Evolutionary conservation across 1,284 basidiomycete genomes (phyloP), one percentile per base, ranked within the genome.

Genomic region (Ceratobasidium sp.): DNA sequence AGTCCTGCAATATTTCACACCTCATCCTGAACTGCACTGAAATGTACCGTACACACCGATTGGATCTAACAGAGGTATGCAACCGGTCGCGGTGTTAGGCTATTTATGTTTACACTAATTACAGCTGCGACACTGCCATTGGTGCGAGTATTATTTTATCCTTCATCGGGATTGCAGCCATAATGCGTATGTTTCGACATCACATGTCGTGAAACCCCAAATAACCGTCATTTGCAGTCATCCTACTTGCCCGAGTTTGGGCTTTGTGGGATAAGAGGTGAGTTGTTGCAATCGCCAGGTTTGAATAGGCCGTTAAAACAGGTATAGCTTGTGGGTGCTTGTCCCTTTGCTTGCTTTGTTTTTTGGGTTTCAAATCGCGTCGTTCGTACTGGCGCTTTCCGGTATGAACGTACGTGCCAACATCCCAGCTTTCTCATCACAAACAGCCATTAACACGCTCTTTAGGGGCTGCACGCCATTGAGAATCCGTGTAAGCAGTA

Each of bases 191-290:
- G 56, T 57, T 19, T 22, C 19, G 22, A 14, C 17, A 2, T 33
- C 33, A 33, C 15, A 14, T 17, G 6, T 41, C 36, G 11, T 41
- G 11, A 11, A 11, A 41, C 27, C 3, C 31, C 29, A 33, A 57
- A 57, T 19, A 57, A 15, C 14, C 2, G 15, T 29, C 14, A 17
- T 17, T 17, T 33, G 56, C 15, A 57, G 56, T 57, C 36, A 19
- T 57, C 3, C 19, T 57, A 57, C 56, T 57, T 17, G n/a, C 33
- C n/a, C 27, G 56, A 29, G 56, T 57, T 15, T 57, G 56, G 56
- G 56, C 5, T 24, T 33, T 33, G 15, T 57, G 56, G 56, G 31
- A 33, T 5, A 57, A 57, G 19, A 57, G 56, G 29, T 57, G 29
- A 57, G 31, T 15, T 7, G 4, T 33, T 17, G 56, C 56, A 57